Conservation (phyloP, 768 basidiomycete genomes). For the Lentinula lateritia region DNA sequence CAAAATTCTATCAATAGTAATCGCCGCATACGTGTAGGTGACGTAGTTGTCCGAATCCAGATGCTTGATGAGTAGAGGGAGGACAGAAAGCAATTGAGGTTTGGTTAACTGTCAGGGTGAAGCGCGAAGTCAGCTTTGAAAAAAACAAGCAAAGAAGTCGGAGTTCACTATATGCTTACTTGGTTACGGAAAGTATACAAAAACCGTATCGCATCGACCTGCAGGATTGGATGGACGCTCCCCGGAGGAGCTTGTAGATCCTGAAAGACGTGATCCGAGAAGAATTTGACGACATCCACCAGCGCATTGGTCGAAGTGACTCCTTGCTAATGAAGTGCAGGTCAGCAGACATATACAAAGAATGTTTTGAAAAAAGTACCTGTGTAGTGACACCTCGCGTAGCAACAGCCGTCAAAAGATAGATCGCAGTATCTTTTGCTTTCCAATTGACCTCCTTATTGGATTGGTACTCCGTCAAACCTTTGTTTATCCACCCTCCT, state of each 20-base stretch:
- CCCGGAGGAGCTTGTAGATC: conserved; percentile 72
- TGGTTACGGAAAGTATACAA: conserved; percentile 95
- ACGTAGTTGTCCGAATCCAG: conserved; percentile 83
- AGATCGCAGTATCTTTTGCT: conserved; percentile 90
- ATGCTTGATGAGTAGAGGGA: conserved; percentile 82
- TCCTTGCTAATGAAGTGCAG: conserved; percentile 53
- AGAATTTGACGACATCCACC: conserved; percentile 93
- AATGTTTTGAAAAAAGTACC: conserved; percentile 33
- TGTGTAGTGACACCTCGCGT: conserved; percentile 82
- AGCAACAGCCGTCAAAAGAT: conserved; percentile 89
- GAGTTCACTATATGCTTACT: conserved; percentile 32
- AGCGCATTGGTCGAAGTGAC: conserved; percentile 91
- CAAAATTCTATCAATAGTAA: conserved; percentile 94
- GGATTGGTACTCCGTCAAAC: conserved; percentile 60
- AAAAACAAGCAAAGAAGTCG: neutral
- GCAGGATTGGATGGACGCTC: conserved; percentile 80
- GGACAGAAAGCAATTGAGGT: conserved; percentile 84
- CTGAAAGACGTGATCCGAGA: conserved; percentile 83
- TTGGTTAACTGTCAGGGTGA: conserved; percentile 67
- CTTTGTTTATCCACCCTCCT: conserved; percentile 74
- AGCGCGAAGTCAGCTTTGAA: neutral
- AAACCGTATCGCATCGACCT: conserved; percentile 95
- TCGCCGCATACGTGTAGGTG: conserved; percentile 92
- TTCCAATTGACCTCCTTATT: conserved; percentile 91
- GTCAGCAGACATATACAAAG: conserved; percentile 6